phyloP scores from a whole-genome alignment of 768 basidiomycete species.

The Sporobolomyces pararoseus region DNA sequence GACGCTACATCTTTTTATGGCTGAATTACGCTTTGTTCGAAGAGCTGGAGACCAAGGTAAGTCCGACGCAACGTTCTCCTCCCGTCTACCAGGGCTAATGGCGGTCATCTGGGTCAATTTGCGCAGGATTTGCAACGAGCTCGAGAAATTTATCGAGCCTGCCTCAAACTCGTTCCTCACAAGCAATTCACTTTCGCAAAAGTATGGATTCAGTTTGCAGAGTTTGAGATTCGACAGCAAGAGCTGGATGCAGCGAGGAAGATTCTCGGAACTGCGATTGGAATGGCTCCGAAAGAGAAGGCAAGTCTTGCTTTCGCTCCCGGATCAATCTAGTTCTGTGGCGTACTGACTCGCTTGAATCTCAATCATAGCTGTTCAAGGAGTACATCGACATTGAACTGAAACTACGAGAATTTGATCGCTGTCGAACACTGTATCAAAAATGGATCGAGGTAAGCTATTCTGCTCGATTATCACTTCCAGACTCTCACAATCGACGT shows the following conservation, averaged over 20 bases:
- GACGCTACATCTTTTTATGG: conserved; percentile 52
- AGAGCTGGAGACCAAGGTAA: conserved; percentile 87
- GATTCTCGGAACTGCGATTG: conserved; percentile 81
- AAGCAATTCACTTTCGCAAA: conserved; percentile 98
- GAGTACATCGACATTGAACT: conserved; percentile 92
- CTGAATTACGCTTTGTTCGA: conserved; percentile 91
- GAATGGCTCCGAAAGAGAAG: conserved; percentile 92
- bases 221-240: conserved; percentile 81
- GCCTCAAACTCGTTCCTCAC: conserved; percentile 82
- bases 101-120: background rate
- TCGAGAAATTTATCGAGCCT: conserved; percentile 88
- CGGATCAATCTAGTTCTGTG: background rate
- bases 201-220: conserved; percentile 86
- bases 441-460: conserved; percentile 80
- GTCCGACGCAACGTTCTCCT: conserved; percentile 31
- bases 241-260: conserved; percentile 81
- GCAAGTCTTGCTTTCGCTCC: background rate
- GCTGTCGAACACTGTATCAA: conserved; percentile 83
- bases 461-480: conserved; percentile 8
- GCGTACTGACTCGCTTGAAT: background rate
- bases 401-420: conserved; percentile 93
- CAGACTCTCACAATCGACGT: background rate
- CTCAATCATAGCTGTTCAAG: conserved; percentile 65
- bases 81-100: background rate
- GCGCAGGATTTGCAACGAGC: conserved; percentile 74